Conservation (phyloP, 2,329 filamentous ascomycete species). For the Rutstroemia sydowiana region DNA sequence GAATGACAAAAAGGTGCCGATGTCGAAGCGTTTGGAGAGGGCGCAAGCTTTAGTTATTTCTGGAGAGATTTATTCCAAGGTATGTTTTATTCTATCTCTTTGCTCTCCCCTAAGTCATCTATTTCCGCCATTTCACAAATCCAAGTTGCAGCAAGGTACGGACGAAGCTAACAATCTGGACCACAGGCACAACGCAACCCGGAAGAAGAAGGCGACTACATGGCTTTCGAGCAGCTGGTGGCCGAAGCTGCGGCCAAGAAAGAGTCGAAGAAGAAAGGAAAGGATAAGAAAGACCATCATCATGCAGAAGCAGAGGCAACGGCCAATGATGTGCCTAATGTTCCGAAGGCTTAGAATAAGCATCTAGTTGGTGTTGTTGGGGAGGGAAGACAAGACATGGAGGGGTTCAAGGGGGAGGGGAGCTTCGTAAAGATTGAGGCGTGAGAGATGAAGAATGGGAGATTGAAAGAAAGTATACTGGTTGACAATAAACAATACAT, state of each 20-base stretch:
- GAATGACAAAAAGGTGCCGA: slow-evolving; percentile 67
- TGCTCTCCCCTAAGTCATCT: background rate
- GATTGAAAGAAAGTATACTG: too few species aligned
- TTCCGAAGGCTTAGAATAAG: slow-evolving; percentile 27
- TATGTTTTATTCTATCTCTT: slow-evolving; percentile 36
- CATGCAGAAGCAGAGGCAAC: slow-evolving; percentile 23
- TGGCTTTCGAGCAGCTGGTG: slow-evolving; percentile 97
- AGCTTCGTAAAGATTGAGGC: too few species aligned
- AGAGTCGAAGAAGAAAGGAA: slow-evolving; percentile 65
- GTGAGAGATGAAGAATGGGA: too few species aligned
- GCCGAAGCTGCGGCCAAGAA: slow-evolving; percentile 95
- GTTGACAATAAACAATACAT: too few species aligned
- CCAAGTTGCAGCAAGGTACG: too few species aligned
- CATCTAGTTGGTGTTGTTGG: background rate
- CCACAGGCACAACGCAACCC: slow-evolving; percentile 74
- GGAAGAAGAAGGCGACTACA: slow-evolving; percentile 96
- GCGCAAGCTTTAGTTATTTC: slow-evolving; percentile 84
- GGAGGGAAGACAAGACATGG: too few species aligned
- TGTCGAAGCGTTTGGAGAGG: slow-evolving; percentile 81
- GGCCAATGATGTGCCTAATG: slow-evolving; percentile 35
- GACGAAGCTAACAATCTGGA: too few species aligned
- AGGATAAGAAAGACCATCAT: slow-evolving; percentile 37
- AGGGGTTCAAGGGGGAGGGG: too few species aligned
- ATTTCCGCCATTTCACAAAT: background rate
- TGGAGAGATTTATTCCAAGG: slow-evolving; percentile 83